These are phyloP conservation scores for Carpinus fangiana DNA, from an alignment of 306 rosid genomes.

Conservation along the genomic window DNA sequence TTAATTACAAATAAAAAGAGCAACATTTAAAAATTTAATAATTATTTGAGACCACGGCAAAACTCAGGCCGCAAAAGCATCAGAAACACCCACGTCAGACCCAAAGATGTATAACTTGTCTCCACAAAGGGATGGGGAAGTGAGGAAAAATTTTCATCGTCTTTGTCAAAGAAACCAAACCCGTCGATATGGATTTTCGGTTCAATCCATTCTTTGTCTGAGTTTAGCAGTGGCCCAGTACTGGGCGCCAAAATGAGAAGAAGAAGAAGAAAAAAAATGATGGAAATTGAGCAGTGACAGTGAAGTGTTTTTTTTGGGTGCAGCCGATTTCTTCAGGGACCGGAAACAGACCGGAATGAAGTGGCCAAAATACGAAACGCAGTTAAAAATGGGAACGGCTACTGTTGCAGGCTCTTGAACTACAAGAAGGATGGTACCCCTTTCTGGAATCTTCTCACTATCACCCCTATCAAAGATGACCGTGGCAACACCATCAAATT, in stretches of 20 bases:
- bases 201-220: neutral
- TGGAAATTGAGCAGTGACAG: neutral
- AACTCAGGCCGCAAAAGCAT: too few relatives aligned
- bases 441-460: constrained; percentile 95
- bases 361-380: constrained; percentile 81
- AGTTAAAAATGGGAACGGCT: constrained; percentile 61
- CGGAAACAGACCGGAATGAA: constrained; percentile 76
- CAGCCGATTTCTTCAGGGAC: constrained; percentile 99
- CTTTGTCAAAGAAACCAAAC: neutral
- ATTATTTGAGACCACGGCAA: too few relatives aligned
- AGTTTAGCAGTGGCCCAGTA: neutral
- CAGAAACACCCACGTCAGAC: neutral
- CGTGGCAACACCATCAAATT: constrained; percentile 68
- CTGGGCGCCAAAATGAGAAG: neutral
- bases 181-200: neutral
- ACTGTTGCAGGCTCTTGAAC: constrained; percentile 83
- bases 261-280: neutral
- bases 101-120: neutral
- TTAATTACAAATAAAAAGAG: too few relatives aligned
- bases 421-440: constrained; percentile 93
- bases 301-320: constrained; percentile 31
- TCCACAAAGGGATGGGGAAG: neutral
- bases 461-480: constrained; percentile 82
- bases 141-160: neutral
- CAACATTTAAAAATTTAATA: too few relatives aligned